Base-by-base conservation (phyloP, 805 yeast genomes). In the Scheffersomyces coipomensis region DNA sequence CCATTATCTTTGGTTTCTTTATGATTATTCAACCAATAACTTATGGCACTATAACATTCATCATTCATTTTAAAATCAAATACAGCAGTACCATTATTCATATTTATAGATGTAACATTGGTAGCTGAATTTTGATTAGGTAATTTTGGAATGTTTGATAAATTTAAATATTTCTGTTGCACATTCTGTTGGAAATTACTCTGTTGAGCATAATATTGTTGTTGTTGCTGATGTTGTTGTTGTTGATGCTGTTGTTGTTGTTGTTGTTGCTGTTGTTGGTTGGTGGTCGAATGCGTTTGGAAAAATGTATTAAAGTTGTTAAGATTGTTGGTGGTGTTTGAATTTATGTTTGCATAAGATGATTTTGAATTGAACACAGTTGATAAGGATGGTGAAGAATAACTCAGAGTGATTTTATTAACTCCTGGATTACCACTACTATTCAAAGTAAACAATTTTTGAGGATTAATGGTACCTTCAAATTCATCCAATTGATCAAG, bases 41-140 rank as follows among this genome's bases (percentile, higher is more conserved):
- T 53, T 21, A 66, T 66, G 19, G 71, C 71, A 40, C 60, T 58
- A 38, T 62, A 59, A 43, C 71, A 66, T 44, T 67, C 71, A 40
- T 66, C 67, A 42, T 66, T 66, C 64, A 66, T 62, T 29, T 52
- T 54, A 34, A 57, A 53, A 37, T 56, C 54, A 34, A 51, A 48
- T 24, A 47, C 39, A 3, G 49, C 44, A 2, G 43, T 43, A 10
- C 25, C 24, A 13, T 34, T 30, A 13, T 37, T 30, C 3, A 26
- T 26, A 34, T 39, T 41, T 26, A 23, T 39, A 27, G 21, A 13
- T 24, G 13, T 35, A 13, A 19, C 27, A 18, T 24, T 26, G 38
- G 26, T n/a, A 17, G 5, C 10, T 11, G 13, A 31, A 35, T 15
- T 29, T 27, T 39, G 38, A 11, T 19, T 33, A 9, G 22, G 29